Percentiles rank a stretch among this genome's conserved stretches.
Conservation (phyloP, 331 rosid genomes). For the Rosa hybrid region DNA sequence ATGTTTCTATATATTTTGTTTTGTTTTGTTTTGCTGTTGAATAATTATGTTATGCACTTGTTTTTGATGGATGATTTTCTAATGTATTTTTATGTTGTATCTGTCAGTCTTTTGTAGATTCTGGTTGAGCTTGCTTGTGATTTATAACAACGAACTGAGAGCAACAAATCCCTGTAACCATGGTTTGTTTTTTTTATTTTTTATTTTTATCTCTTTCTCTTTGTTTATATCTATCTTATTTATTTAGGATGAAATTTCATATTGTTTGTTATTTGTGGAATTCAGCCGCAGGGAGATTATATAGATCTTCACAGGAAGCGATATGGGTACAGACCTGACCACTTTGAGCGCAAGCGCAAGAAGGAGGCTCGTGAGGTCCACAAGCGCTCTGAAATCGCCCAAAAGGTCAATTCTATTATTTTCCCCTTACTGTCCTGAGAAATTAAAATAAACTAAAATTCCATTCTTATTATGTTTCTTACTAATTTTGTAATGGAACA, state of each 20-base stretch:
- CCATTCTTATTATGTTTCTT: background rate
- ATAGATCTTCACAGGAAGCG: conserved; percentile 84
- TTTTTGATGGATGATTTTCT: background rate
- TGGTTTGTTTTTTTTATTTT: background rate
- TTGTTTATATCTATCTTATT: background rate
- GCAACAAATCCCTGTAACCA: background rate
- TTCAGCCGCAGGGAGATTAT: conserved; percentile 94
- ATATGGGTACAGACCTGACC: conserved; percentile 76
- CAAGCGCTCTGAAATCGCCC: conserved; percentile 75
- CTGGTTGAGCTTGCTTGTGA: background rate
- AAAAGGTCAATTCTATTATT: conserved; percentile 47
- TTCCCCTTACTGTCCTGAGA: background rate
- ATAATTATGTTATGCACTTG: background rate
- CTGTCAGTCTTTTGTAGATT: background rate
- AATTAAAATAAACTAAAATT: background rate
- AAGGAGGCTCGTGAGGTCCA: conserved; percentile 83
- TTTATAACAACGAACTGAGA: background rate
- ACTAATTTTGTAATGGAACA: conserved; percentile 32
- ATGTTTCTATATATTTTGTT: too few relatives aligned
- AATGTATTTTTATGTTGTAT: background rate
- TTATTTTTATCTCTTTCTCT: background rate
- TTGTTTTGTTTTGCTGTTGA: background rate
- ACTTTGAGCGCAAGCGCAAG: conserved; percentile 93
- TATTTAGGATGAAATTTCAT: background rate
- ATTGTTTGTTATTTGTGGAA: conserved; percentile 18